Conservation (phyloP, 2,329 filamentous ascomycete species). For the Geosmithia morbida region DNA sequence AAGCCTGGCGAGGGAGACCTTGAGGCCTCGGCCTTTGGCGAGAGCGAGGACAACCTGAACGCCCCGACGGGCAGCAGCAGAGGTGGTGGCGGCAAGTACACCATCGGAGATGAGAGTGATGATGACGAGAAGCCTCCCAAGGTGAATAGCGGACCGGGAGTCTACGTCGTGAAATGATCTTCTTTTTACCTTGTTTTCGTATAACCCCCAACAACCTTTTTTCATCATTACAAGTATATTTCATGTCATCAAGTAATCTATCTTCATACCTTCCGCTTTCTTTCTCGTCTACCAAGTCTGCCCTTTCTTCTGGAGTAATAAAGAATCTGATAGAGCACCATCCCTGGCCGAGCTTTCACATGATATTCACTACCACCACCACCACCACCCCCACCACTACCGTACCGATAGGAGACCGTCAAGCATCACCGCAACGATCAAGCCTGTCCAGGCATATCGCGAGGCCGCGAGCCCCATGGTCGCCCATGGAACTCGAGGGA, state of each 20-base stretch:
- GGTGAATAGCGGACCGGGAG: neutral
- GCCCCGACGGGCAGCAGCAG: constrained; percentile 23
- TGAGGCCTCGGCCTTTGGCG: constrained; percentile 51
- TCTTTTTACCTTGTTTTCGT: neutral
- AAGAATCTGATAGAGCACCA: too few species aligned
- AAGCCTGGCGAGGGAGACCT: constrained; percentile 35
- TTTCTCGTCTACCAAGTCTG: too few species aligned
- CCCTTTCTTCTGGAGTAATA: too few species aligned
- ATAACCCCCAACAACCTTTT: neutral
- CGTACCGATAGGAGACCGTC: too few species aligned
- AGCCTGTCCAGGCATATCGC: too few species aligned
- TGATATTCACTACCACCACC: too few species aligned
- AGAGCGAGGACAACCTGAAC: constrained; percentile 49
- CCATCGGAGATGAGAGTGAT: constrained; percentile 41
- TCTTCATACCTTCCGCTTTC: too few species aligned
- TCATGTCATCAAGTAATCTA: neutral
- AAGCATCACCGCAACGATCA: too few species aligned
- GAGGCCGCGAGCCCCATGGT: too few species aligned
- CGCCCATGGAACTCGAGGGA: too few species aligned
- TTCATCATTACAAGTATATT: neutral
- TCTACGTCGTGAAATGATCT: neutral
- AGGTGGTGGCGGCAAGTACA: constrained; percentile 33
- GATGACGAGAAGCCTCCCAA: constrained; percentile 13
- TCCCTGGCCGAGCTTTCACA: too few species aligned
- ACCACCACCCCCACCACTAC: too few species aligned